phyloP scores from a whole-genome alignment of 345 rosid species.

The rapeseed (Brassica napus) region Da-Ae NC_063449.1:38882001-38882500 shows the following conservation, averaged over 20 bases:
- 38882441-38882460: conserved; percentile 41
- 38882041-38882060: conserved; percentile 61
- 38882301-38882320: conserved; percentile 55
- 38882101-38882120: conserved; percentile 55
- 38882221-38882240: conserved; percentile 56
- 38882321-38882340: conserved; percentile 57
- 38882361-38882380: conserved; percentile 80
- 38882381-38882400: conserved; percentile 68
- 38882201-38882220: conserved; percentile 68
- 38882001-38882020: conserved; percentile 62
- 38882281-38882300: conserved; percentile 71
- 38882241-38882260: conserved; percentile 62
- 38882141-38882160: conserved; percentile 38
- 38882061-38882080: conserved; percentile 48
- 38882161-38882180: conserved; percentile 62
- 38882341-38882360: conserved; percentile 64
- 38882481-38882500: conserved; percentile 11
- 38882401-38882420: conserved; percentile 52
- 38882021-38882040: conserved; percentile 55
- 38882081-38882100: conserved; percentile 59
- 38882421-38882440: conserved; percentile 51
- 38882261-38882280: conserved; percentile 58
- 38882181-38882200: conserved; percentile 49
- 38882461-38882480: conserved; percentile 9
- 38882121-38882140: conserved; percentile 51